Evolutionary conservation across 148 eudicot species (phyloP), one percentile per base, ranked within the genome.

Genomic region (Fagopyrum tataricum): DNA sequence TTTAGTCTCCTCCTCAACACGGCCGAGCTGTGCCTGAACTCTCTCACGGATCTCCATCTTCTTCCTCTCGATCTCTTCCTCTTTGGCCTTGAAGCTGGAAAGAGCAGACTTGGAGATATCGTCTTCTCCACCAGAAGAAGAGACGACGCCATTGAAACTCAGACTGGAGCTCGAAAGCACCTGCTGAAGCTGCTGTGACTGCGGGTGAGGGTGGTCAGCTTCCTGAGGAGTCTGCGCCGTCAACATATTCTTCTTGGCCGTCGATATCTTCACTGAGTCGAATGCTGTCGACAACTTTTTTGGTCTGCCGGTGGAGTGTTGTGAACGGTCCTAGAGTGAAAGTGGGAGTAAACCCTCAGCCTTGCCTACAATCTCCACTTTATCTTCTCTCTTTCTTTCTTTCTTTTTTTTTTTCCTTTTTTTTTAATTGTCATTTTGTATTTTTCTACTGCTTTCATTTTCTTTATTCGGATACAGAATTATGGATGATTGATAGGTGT

Each of bases 11-110:
- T 81, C 87, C 75, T 88, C 98, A 42, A 85, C 96, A 9, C 96
- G 96, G 24, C 98, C 96, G 53, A 91, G 75, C 17, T 88, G 96
- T 77, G 88, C 87, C 26, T 88, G 89, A 75, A 94, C 91, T 40
- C 82, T 89, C 62, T 85, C 89, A 46, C 70, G 80, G 17, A 91
- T 84, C 88, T 84, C 89, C 82, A 74, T 78, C 77, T 88, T 94
- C 88, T 77, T 91, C 84, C 83, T 87, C 85, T 89, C 92, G 52
- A 91, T 94, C 87, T 94, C 98, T 64, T 94, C 97, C 75, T 94
- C 98, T 87, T 88, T 91, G 39, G 72, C 72, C 46, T 44, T 41
- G 31, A 68, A 68, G 49, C 49, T 68, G 31, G 72, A 68, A 48
- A 68, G 72, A 42, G 72, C 72, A 3, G 72, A 68, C 21, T 68